Percentiles rank a stretch among this genome's conserved stretches.
Evolutionary conservation across 139 green algal species (phyloP).

Genomic region (Dunaliella primolecta): DNA sequence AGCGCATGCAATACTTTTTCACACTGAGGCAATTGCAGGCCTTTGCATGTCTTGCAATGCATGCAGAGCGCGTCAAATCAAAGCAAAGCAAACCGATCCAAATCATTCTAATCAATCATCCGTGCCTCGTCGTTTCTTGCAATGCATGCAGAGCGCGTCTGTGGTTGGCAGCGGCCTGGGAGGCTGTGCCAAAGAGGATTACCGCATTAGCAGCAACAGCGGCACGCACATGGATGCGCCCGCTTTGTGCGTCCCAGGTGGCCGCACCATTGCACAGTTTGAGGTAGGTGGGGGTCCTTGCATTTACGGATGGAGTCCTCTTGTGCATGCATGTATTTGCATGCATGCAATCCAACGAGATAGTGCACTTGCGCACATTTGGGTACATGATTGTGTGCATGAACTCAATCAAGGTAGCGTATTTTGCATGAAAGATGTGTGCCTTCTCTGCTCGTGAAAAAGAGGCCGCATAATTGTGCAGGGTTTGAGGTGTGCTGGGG

Average conservation of each 20-base stretch:
- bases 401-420: too few species aligned
- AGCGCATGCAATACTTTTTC: too few species aligned
- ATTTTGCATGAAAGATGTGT: too few species aligned
- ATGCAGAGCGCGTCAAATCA: too few species aligned
- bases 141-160: not conserved
- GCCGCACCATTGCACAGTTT: not conserved
- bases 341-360: not conserved
- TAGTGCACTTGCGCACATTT: not conserved
- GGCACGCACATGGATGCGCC: slow-evolving; percentile 5
- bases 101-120: too few species aligned
- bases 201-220: not conserved
- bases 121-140: too few species aligned
- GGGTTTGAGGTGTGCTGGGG: not conserved
- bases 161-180: not conserved
- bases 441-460: not conserved
- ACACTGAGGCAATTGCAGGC: too few species aligned
- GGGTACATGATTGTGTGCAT: not conserved
- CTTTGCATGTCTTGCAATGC: too few species aligned
- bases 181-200: not conserved
- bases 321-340: not conserved
- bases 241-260: not conserved
- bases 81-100: too few species aligned
- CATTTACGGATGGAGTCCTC: not conserved
- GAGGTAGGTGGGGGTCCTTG: not conserved
- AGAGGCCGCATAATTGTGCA: too few species aligned